A percentile compares a stretch with the other conserved stretches of the same genome.
Evolutionary conservation across 2,329 filamentous ascomycete species (phyloP).

Genomic region (Cladosporium sp.): DNA sequence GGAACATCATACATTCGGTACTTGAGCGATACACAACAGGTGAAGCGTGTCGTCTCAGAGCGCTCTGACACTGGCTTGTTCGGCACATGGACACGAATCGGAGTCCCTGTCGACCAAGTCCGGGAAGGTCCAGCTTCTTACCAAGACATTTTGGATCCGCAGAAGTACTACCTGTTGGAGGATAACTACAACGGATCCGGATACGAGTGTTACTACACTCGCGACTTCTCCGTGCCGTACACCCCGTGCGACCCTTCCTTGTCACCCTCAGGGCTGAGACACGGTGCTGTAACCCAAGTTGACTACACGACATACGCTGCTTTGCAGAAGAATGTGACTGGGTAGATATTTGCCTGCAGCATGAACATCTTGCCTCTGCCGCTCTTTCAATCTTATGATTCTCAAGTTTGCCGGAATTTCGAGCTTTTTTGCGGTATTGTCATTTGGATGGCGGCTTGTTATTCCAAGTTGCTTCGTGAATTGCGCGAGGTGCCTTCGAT

Average conservation of each 20-base stretch:
- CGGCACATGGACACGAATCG: not conserved
- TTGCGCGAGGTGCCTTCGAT: no score
- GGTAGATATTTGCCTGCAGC: no score
- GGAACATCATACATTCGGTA: slow-evolving; percentile 2
- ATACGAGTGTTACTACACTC: not conserved
- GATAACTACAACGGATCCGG: not conserved
- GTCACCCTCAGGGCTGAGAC: not conserved
- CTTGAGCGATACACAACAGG: slow-evolving; percentile 5
- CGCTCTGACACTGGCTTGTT: not conserved
- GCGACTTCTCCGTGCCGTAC: not conserved
- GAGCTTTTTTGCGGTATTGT: no score
- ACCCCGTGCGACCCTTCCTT: not conserved
- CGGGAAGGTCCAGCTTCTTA: not conserved
- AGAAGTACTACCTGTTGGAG: not conserved
- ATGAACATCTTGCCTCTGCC: no score
- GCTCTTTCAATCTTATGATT: no score
- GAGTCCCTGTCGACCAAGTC: not conserved
- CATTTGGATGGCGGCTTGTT: no score
- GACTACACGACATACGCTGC: not conserved
- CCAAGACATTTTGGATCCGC: not conserved
- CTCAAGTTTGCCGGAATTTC: no score
- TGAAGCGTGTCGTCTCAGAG: not conserved
- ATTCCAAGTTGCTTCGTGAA: no score
- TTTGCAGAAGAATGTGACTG: not conserved
- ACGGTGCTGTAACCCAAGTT: not conserved